Base-by-base conservation (phyloP, 208 protist species). In the Giardia duodenalis region DNA sequence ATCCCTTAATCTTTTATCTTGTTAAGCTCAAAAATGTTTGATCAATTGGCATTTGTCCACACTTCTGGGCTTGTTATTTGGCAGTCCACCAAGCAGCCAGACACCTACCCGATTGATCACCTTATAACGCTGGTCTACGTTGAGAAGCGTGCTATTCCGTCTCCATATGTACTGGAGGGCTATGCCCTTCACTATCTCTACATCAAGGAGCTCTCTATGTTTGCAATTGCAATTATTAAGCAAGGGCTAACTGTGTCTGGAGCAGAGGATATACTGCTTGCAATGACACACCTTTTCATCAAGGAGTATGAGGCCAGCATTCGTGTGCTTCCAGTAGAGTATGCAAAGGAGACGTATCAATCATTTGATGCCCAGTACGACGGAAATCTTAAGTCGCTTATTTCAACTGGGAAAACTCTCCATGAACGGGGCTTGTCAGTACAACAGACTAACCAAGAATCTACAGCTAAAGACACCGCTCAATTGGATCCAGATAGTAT, bases 1-100 rank as follows among this genome's bases (percentile, higher is more conserved):
- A n/a, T n/a, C n/a, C n/a, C n/a, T n/a, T n/a, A n/a, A n/a, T n/a
- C n/a, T n/a, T n/a, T n/a, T n/a, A n/a, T n/a, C n/a, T n/a, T n/a
- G n/a, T n/a, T 67, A 67, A 67, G 4, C 4, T n/a, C 4, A 67
- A 30, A 67, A 67, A 89, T 89, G 86, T 89, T 89, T 45, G 86
- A 46, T 45, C 42, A 89, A 45, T 89, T 89, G 19, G 3, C 4
- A 46, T 46, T 89, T 42, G 86, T 44, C 44, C 86, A 89, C 86
- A 19, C 4, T 42, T 89, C 86, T n/a, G 86, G 86, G 4, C 86
- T 89, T 4, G 86, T 89, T 42, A 19, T 89, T 4, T 89, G 86
- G 86, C 42, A 89, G 44, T 19, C 4, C 42, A 89, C 4, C 19
- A 4, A 4, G 10, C 42, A 45, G 86, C 4, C 86, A 45, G 86